Evolutionary conservation across 345 rosid species (phyloP).

Genomic region (Isatis tinctoria): DNA sequence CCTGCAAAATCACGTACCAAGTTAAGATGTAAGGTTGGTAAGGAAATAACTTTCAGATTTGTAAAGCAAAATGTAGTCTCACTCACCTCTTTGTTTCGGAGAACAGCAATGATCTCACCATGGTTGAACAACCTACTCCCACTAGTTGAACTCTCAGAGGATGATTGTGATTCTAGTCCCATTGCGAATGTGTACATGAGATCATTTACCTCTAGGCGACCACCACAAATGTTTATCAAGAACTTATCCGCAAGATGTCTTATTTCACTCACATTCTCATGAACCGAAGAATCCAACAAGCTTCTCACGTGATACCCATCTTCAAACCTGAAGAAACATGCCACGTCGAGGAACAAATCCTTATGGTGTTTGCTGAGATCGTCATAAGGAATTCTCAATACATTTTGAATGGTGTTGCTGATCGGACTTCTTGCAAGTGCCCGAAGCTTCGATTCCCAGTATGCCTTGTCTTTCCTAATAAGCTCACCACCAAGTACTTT

Average conservation of each 20-base stretch:
- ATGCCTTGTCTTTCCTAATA: background rate
- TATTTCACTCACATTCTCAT: background rate
- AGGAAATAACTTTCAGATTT: too few relatives aligned
- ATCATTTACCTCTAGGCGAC: constrained; percentile 24
- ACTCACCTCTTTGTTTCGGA: background rate
- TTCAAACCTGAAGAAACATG: constrained; percentile 26
- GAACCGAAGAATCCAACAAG: constrained; percentile 9
- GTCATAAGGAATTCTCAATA: constrained; percentile 24
- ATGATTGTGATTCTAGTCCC: constrained; percentile 2
- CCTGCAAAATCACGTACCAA: too few relatives aligned
- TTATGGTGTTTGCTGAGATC: constrained; percentile 6
- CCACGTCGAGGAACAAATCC: constrained; percentile 36
- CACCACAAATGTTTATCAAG: constrained; percentile 10
- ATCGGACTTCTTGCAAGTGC: background rate
- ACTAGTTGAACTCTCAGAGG: background rate
- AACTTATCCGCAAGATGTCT: constrained; percentile 24
- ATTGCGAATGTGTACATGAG: constrained; percentile 27
- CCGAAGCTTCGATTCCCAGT: constrained; percentile 25
- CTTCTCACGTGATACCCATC: background rate
- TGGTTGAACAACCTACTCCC: background rate
- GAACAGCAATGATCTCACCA: background rate
- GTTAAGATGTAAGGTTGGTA: background rate
- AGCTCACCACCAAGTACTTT: constrained; percentile 27
- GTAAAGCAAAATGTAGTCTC: too few relatives aligned
- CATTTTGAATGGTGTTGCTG: background rate